Evolutionary conservation across 371 early-diverging fungal species (phyloP).

Genomic region (Mucor indicus): DNA sequence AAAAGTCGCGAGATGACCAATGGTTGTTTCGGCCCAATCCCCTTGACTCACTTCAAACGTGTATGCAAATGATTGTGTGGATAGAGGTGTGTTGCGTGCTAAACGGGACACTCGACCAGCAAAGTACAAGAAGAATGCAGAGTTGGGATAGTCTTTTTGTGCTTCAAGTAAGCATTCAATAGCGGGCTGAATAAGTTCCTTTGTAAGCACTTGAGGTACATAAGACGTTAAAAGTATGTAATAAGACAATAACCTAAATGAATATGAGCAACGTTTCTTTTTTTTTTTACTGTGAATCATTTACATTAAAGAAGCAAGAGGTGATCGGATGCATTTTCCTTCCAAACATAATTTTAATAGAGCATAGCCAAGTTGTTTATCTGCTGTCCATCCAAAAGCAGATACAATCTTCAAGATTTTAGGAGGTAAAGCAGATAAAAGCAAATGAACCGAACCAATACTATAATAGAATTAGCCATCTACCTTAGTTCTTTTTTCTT

Average conservation of each 20-base stretch:
- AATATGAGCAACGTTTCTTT: background rate
- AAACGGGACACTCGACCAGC: conserved; percentile 60
- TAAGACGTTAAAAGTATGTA: conserved; percentile 41
- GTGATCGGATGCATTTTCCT: conserved; percentile 54
- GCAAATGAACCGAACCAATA: conserved; percentile 58
- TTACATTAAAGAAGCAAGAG: conserved; percentile 58
- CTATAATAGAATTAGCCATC: too few relatives aligned
- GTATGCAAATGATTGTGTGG: conserved; percentile 49
- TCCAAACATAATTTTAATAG: conserved; percentile 52
- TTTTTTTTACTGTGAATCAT: conserved; percentile 8
- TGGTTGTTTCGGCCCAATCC: conserved; percentile 44
- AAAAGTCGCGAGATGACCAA: conserved; percentile 51
- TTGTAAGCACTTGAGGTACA: conserved; percentile 45
- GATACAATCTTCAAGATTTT: conserved; percentile 57
- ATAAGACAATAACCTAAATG: conserved; percentile 27
- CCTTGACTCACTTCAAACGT: conserved; percentile 44
- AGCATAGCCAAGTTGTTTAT: conserved; percentile 59
- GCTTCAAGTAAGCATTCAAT: conserved; percentile 60
- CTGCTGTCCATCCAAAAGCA: conserved; percentile 58
- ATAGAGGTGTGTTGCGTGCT: conserved; percentile 40
- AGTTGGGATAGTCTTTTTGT: conserved; percentile 54
- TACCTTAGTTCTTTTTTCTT: too few relatives aligned
- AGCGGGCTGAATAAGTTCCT: conserved; percentile 48
- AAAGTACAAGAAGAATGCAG: conserved; percentile 63
- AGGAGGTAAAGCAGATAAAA: conserved; percentile 55